Conservation (phyloP, 2,329 filamentous ascomycete genomes). For the Atkinsonella hypoxylon region DNA sequence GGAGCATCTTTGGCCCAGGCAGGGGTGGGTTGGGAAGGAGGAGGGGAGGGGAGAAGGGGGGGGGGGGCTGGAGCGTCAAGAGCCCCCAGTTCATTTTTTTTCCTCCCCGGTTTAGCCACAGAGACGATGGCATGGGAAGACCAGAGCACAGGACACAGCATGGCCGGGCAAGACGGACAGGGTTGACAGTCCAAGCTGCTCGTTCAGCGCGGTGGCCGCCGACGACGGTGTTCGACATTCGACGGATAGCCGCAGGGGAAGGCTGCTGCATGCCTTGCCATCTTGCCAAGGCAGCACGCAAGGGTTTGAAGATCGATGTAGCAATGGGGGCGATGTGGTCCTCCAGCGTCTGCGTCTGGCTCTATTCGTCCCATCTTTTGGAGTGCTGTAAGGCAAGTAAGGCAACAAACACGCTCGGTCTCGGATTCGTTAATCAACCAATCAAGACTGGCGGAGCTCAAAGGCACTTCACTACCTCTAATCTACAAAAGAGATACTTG, state of each 20-base stretch:
- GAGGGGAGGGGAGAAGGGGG: not conserved
- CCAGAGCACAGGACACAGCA: slow-evolving; percentile 5
- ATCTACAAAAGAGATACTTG: no score
- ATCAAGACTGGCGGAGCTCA: no score
- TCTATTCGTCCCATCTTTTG: no score
- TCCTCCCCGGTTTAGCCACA: not conserved
- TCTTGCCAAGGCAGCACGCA: slow-evolving; percentile 3
- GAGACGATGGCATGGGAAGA: not conserved
- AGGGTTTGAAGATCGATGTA: slow-evolving; percentile 1
- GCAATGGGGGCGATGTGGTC: slow-evolving; percentile 1
- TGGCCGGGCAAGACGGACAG: not conserved
- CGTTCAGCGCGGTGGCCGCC: not conserved
- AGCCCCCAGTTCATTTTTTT: not conserved
- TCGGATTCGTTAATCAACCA: no score
- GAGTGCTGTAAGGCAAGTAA: no score
- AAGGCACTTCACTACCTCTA: no score
- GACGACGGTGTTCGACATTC: not conserved
- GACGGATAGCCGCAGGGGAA: slow-evolving; percentile 17
- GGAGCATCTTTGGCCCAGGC: not conserved
- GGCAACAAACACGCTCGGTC: no score
- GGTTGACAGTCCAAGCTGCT: not conserved
- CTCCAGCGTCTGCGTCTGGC: not conserved
- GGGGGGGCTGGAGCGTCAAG: not conserved
- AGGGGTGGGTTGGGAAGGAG: not conserved
- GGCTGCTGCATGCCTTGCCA: slow-evolving; percentile 7